A percentile compares a stretch with the other conserved stretches of the same genome.
Conservation (phyloP, 805 yeast species). For the Candida railenensis region DNA sequence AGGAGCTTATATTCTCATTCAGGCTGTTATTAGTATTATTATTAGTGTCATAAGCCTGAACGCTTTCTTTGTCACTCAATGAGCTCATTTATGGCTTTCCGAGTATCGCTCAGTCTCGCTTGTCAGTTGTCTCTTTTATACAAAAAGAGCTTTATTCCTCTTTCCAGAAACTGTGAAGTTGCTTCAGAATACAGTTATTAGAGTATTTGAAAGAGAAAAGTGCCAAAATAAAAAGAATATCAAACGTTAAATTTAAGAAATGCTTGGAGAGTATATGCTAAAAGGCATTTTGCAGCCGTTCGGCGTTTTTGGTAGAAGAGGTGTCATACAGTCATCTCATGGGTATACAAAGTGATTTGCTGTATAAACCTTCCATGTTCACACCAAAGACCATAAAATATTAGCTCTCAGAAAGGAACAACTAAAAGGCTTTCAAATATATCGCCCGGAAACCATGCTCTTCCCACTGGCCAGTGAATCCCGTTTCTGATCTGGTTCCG, state of each 20-base stretch:
- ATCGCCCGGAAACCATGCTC: not conserved
- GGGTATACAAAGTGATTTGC: too few relatives aligned
- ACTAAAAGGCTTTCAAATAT: not conserved
- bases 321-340: not conserved
- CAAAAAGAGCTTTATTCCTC: not conserved
- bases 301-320: not conserved
- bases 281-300: not conserved
- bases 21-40: not conserved
- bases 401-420: too few relatives aligned
- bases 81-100: not conserved
- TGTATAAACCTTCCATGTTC: too few relatives aligned
- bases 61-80: not conserved
- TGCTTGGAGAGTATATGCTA: not conserved
- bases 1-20: constrained; percentile 3
- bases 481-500: not conserved
- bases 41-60: not conserved
- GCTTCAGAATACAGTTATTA: too few relatives aligned
- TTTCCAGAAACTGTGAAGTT: too few relatives aligned
- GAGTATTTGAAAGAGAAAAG: not conserved
- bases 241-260: not conserved
- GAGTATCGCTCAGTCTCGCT: not conserved
- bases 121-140: not conserved
- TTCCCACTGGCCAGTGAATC: not conserved
- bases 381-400: not conserved
- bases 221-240: not conserved